Base-by-base conservation (phyloP, 2,329 filamentous ascomycete genomes). In the Ophiostoma himal-ulmi region DNA sequence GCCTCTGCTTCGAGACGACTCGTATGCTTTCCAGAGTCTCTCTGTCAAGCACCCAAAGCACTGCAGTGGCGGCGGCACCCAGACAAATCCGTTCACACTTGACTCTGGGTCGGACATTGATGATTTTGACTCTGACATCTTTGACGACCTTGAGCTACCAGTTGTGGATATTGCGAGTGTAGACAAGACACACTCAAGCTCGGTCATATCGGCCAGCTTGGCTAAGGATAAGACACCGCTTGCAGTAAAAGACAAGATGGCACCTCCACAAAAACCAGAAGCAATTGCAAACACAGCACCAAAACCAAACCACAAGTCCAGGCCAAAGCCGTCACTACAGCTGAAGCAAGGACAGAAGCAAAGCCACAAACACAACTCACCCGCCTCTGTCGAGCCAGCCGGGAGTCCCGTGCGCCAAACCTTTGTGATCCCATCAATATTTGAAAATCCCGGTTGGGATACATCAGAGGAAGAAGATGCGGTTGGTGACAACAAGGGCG, bases 51-150 rank as follows among this genome's bases (percentile, higher is more conserved):
- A 54, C 30, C 66, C 57, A 34, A 17, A 14, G 22, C 64, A 68
- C 34, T 68, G 69, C 2, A 67, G 52, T 6, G 69, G 71, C 1
- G 69, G 69, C 0, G 69, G 71, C 8, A 72, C 71, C 0, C 66
- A 48, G 4, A 39, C 68, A 3, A 68, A 65, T 1, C 74, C 72
- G 0, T 70, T 69, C 36, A 69, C 44, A 26, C 22, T 73, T 1
- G 70, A 72, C 14, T 68, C 66, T n/a, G 69, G 71, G 3, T 69
- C 70, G 0, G 68, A 39, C 0, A 66, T 57, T 5, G 71, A 71
- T 14, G 73, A 73, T 17, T 74, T 73, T 64, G 72, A 71, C 60
- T 69, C 71, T 6, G 70, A 72, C 30, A 71, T 73, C 5, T 74
- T 74, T 68, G 72, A 74, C 37, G 70, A 74, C 14, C 13, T 72